phyloP scores from a whole-genome alignment of 176 grass and related monocot species.

The Pontederia crassipes region DNA sequence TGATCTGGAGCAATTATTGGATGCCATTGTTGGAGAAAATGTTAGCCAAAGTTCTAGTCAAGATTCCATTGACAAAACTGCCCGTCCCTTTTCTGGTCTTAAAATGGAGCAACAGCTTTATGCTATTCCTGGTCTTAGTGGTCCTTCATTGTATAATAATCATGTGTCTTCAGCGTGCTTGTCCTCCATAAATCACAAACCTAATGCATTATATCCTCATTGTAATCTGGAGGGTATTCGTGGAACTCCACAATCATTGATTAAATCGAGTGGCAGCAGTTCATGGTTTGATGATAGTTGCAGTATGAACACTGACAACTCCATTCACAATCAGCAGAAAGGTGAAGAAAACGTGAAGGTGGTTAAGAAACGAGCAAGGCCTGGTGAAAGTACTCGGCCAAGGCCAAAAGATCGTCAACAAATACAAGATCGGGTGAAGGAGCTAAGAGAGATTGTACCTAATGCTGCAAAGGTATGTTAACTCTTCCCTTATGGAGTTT shows the following conservation, averaged over 20 bases:
- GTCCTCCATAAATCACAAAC: slow-evolving; percentile 26
- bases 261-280: slow-evolving; percentile 21
- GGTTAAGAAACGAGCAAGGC: slow-evolving; percentile 76
- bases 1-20: slow-evolving; percentile 53
- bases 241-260: slow-evolving; percentile 19
- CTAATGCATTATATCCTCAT: slow-evolving; percentile 18
- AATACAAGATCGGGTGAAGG: slow-evolving; percentile 95
- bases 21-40: slow-evolving; percentile 21
- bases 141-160: slow-evolving; percentile 24
- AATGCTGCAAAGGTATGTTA: slow-evolving; percentile 76
- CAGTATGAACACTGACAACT: slow-evolving; percentile 65
- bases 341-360: slow-evolving; percentile 41
- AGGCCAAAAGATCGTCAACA: slow-evolving; percentile 91
- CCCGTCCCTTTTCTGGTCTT: slow-evolving; percentile 11
- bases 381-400: slow-evolving; percentile 73
- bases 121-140: slow-evolving; percentile 15
- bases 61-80: slow-evolving; percentile 6
- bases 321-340: slow-evolving; percentile 41
- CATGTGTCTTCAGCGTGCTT: slow-evolving; percentile 20
- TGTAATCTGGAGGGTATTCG: slow-evolving; percentile 12
- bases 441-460: slow-evolving; percentile 87
- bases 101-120: slow-evolving; percentile 26
- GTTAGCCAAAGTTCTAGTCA: slow-evolving; percentile 8
- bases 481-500: not conserved
- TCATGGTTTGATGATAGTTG: slow-evolving; percentile 64